Percentiles rank a stretch among this genome's conserved stretches.
These are phyloP conservation scores for Penicillium herquei DNA, from an alignment of 495 filamentous ascomycete species.

Conservation along the genomic window DNA sequence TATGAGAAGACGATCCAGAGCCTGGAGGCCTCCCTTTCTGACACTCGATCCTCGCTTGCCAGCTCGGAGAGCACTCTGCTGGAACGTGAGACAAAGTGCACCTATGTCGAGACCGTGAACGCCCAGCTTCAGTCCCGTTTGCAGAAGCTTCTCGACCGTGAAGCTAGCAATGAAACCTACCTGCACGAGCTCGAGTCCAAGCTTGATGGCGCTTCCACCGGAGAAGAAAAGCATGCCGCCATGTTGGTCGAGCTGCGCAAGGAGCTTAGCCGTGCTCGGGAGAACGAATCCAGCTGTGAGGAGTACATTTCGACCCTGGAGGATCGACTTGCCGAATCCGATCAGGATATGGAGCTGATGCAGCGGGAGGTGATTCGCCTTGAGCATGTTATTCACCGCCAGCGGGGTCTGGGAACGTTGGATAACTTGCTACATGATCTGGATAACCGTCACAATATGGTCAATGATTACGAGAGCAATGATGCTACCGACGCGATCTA, in stretches of 20 bases:
- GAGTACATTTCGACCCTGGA: slow-evolving; percentile 98
- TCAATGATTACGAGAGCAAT: slow-evolving; percentile 18
- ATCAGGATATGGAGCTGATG: slow-evolving; percentile 95
- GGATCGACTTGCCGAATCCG: slow-evolving; percentile 90
- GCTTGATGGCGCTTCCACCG: slow-evolving; percentile 83
- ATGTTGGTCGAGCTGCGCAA: slow-evolving; percentile 86
- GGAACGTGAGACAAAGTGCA: slow-evolving; percentile 90
- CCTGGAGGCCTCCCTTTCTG: slow-evolving; percentile 88
- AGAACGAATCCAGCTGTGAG: slow-evolving; percentile 84
- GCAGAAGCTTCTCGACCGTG: slow-evolving; percentile 86
- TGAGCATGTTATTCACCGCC: slow-evolving; percentile 92
- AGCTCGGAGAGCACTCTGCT: slow-evolving; percentile 79
- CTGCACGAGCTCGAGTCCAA: slow-evolving; percentile 87
- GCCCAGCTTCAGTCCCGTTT: slow-evolving; percentile 83
- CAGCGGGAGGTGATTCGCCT: slow-evolving; percentile 92
- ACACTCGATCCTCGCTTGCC: slow-evolving; percentile 79
- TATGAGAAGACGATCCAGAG: slow-evolving; percentile 98
- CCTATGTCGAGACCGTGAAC: slow-evolving; percentile 88
- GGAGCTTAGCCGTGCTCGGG: slow-evolving; percentile 84
- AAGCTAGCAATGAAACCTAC: slow-evolving; percentile 85
- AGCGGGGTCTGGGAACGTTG: slow-evolving; percentile 90
- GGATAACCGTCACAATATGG: slow-evolving; percentile 68
- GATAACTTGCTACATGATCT: slow-evolving; percentile 90
- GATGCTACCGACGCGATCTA: slow-evolving; percentile 22
- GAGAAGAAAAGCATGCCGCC: slow-evolving; percentile 86